Evolutionary conservation across 208 protist genomes (phyloP), one percentile per base, ranked within the genome.

Genomic region (Acanthamoeba pearcei): DNA sequence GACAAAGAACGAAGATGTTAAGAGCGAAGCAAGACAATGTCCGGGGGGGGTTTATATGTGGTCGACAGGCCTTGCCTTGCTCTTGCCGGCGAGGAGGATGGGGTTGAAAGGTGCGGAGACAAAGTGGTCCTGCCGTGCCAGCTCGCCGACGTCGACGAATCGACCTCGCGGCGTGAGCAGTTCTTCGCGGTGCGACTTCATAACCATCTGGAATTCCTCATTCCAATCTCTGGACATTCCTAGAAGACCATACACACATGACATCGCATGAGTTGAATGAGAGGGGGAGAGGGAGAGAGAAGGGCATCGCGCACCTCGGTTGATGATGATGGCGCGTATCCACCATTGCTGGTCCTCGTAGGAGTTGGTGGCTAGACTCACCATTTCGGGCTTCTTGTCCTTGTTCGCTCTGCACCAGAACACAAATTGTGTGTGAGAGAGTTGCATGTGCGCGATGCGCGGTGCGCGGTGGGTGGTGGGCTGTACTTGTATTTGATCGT

Each of bases 51-150:
- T 22, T 0, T 22, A 6, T 32, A 6, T 32, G 6, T n/a, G 62
- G 6, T 29, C 24, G 24, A 68, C 0, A 68, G 49, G 12, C 49
- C 49, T 51, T 0, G 15, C 62, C 62, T 68, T 68, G 62, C 62
- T 68, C 62, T 68, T 68, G 62, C 62, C 62, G 27, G 62, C 62
- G 62, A 68, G 62, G 9, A 68, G 62, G 62, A 68, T 68, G 62
- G 62, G 62, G 24, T 68, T 68, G 62, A 68, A 68, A 5, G 62
- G 62, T 13, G 62, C 62, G 62, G 62, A 68, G 27, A 68, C 62
- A 8, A 68, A 68, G 24, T 68, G 17, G 62, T 68, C 62, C n/a
- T 68, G 62, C 5, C 62, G 3, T 12, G 62, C 62, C 62, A 68
- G 62, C 62, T 68, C 62, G 62, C 62, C 62, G 8, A 68, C 62